Base-by-base conservation (phyloP, 1,139 yeast genomes). In the Protomyces gravidus region DNA sequence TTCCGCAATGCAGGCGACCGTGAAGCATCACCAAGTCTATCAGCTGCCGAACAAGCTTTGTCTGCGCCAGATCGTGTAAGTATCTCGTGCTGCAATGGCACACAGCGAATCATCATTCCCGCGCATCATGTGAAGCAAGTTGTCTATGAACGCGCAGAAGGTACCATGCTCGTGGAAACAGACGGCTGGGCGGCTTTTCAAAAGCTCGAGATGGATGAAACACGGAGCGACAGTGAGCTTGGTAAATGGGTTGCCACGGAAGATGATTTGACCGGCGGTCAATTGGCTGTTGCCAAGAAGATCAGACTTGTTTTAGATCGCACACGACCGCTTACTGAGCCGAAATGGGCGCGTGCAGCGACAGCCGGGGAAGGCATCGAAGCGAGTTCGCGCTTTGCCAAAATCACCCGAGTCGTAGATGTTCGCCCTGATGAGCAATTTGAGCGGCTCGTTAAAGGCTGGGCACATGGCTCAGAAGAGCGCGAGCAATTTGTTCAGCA, bases 171-270 rank as follows among this genome's bases (percentile, higher is more conserved):
- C 3, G 65, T 67, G 33, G 50, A 50, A 6, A 62, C 65, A 5
- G 59, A 63, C 21, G 65, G 65, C 13, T 66, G 68, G 69, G 69
- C 69, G 3, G 57, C 65, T 36, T 67, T 65, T 55, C 67, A 67
- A 57, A 15, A 30, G 13, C 36, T 30, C 2, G 7, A 13, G 2
- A 13, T 13, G n/a, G 36, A 30, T 13, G 36, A 30, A 13, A 60
- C 63, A 49, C 42, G n/a, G n/a, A 61, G 23, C 61, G 55, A 25
- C 48, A 36, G 13, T 19, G 53, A 7, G 4, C 45, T n/a, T 17
- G 32, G 27, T 25, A 21, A 27, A n/a, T 53, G 58, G 58, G 5
- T 4, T 13, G 51, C 58, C 26, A 61, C 62, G 40, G 64, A 67
- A 46, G 61, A 51, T 6, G 69, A 67, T 46, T 55, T 66, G 25